Evolutionary conservation across 164 flowering plant species (phyloP).

Genomic region (Santalum album): DNA sequence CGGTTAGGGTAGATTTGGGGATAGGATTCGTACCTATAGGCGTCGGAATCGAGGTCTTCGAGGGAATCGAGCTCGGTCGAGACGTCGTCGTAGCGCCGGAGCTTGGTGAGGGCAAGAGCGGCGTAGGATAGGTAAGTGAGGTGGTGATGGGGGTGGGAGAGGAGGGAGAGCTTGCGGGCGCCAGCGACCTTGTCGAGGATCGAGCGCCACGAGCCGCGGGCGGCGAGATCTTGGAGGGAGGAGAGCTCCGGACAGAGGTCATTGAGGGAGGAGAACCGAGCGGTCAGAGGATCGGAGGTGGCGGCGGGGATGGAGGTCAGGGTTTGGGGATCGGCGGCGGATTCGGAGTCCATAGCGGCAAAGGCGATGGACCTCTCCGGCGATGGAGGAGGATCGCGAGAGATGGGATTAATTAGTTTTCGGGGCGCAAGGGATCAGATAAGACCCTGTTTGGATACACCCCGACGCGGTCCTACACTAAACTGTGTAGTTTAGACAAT

Average conservation of each 20-base stretch:
- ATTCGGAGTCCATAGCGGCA: too few species aligned
- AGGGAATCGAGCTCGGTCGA: slow-evolving; percentile 44
- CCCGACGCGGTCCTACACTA: too few species aligned
- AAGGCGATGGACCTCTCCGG: neutral
- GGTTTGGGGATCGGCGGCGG: neutral
- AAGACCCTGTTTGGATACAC: too few species aligned
- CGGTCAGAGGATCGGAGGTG: slow-evolving; percentile 14
- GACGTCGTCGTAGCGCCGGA: slow-evolving; percentile 68
- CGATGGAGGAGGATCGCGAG: neutral
- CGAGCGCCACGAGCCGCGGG: slow-evolving; percentile 78
- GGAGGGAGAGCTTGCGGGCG: slow-evolving; percentile 47
- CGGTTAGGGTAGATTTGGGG: slow-evolving; percentile 50
- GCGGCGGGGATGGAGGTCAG: neutral
- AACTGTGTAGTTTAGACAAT: too few species aligned
- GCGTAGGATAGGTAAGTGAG: slow-evolving; percentile 58
- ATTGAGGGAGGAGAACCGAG: slow-evolving; percentile 23
- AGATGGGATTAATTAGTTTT: too few species aligned
- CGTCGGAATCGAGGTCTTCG: slow-evolving; percentile 38
- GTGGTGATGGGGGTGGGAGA: slow-evolving; percentile 63
- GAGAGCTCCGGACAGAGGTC: slow-evolving; percentile 47
- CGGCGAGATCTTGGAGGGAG: slow-evolving; percentile 73
- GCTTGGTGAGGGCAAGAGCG: slow-evolving; percentile 61
- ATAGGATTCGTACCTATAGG: slow-evolving; percentile 50
- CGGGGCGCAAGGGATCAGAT: too few species aligned
- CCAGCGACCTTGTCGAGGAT: slow-evolving; percentile 59